phyloP scores from a whole-genome alignment of 164 flowering plant genomes.

The Kingdonia uniflora region DNA sequence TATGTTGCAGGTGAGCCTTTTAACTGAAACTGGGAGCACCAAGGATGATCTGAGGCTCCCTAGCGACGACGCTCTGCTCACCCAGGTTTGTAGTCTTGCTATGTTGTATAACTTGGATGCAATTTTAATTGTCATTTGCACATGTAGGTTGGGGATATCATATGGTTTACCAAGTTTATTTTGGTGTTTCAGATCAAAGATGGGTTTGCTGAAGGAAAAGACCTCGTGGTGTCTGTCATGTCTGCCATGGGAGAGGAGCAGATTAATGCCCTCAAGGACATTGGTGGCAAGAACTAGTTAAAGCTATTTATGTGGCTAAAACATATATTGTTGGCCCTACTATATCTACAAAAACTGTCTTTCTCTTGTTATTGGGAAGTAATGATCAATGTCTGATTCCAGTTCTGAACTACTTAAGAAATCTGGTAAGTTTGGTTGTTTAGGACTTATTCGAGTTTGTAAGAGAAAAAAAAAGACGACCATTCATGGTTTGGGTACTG shows the following conservation, averaged over 20 bases:
- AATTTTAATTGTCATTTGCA: too few species aligned
- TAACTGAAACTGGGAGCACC: slow-evolving; percentile 50
- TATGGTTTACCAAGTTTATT: background rate
- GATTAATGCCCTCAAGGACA: slow-evolving; percentile 50
- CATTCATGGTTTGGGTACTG: too few species aligned
- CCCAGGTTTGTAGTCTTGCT: slow-evolving; percentile 26
- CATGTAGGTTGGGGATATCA: too few species aligned
- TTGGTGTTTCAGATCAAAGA: slow-evolving; percentile 37
- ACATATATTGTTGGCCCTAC: too few species aligned
- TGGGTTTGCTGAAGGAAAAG: slow-evolving; percentile 53
- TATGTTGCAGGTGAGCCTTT: slow-evolving; percentile 36
- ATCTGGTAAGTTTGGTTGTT: too few species aligned
- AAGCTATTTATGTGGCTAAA: background rate
- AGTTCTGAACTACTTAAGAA: too few species aligned
- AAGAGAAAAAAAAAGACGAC: too few species aligned
- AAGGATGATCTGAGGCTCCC: slow-evolving; percentile 63
- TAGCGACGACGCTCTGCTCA: slow-evolving; percentile 41
- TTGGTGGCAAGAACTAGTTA: slow-evolving; percentile 35
- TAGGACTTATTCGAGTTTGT: too few species aligned
- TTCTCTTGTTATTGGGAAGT: too few species aligned
- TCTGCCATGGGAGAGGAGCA: slow-evolving; percentile 54
- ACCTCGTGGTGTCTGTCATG: slow-evolving; percentile 52
- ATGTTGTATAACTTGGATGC: too few species aligned
- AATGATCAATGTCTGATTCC: too few species aligned
- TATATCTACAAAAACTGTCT: too few species aligned